These are phyloP conservation scores for Cystobasidium ongulense DNA, from an alignment of 768 basidiomycete genomes.

Conservation along the genomic window DNA sequence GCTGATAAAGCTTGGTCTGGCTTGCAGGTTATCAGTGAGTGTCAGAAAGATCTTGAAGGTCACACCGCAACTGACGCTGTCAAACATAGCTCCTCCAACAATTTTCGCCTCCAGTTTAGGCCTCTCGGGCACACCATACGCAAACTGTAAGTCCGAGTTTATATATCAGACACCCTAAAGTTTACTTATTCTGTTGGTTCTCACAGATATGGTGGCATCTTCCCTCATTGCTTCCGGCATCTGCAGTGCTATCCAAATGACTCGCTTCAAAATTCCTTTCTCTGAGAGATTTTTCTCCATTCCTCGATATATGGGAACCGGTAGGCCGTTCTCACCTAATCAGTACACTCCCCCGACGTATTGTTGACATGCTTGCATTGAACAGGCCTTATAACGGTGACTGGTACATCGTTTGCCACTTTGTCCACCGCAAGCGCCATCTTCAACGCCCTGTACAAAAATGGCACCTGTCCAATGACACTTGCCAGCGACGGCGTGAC, in stretches of 20 bases:
- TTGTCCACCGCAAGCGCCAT: slow-evolving; percentile 61
- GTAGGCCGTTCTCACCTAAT: too few species aligned
- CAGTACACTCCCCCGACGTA: too few species aligned
- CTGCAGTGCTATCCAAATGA: slow-evolving; percentile 61
- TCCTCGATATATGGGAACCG: slow-evolving; percentile 30
- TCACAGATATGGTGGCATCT: slow-evolving; percentile 24
- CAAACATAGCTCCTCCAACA: slow-evolving; percentile 73
- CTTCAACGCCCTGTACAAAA: slow-evolving; percentile 54
- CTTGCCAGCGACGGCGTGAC: slow-evolving; percentile 56
- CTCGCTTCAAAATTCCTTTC: slow-evolving; percentile 46
- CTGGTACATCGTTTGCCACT: slow-evolving; percentile 66
- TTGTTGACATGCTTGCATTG: slow-evolving; percentile 48
- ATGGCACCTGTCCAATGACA: slow-evolving; percentile 65
- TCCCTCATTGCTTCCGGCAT: slow-evolving; percentile 44
- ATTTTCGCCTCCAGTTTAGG: slow-evolving; percentile 70
- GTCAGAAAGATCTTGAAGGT: slow-evolving; percentile 54
- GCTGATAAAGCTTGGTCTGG: not conserved
- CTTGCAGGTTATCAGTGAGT: slow-evolving; percentile 49
- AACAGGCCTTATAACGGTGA: slow-evolving; percentile 71
- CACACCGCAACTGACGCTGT: slow-evolving; percentile 41
- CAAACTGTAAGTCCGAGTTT: not conserved
- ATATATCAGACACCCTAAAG: not conserved
- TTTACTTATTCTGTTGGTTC: not conserved
- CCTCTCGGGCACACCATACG: not conserved
- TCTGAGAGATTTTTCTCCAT: slow-evolving; percentile 14